phyloP scores from a whole-genome alignment of 352 stramenopile species.

The Globisporangium mamillatum region DNA sequence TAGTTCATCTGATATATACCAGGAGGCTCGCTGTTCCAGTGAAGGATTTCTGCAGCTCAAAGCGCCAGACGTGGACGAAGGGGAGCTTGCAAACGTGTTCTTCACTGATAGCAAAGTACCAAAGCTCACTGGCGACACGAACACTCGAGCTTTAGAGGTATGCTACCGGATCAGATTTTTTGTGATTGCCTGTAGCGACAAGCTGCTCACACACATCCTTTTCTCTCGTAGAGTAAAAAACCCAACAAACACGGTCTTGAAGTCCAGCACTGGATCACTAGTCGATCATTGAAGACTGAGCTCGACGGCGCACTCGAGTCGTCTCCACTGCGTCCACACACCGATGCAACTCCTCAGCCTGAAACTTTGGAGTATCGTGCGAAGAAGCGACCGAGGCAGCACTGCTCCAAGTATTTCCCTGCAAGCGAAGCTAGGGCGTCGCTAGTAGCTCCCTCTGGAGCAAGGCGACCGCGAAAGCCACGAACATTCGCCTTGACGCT shows the following conservation, averaged over 20 bases:
- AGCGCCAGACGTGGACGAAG: not conserved
- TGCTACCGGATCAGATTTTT: not conserved
- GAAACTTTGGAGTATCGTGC: not conserved
- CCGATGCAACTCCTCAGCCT: not conserved
- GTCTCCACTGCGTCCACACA: too few species aligned
- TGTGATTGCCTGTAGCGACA: too few species aligned
- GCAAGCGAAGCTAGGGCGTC: not conserved
- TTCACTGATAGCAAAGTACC: constrained; percentile 16
- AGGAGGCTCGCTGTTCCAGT: not conserved
- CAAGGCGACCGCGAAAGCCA: not conserved
- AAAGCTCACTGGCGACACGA: not conserved
- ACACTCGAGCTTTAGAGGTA: not conserved
- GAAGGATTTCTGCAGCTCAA: not conserved
- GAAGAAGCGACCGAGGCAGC: not conserved
- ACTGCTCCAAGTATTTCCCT: constrained; percentile 12
- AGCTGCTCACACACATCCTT: not conserved
- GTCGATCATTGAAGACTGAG: constrained; percentile 9
- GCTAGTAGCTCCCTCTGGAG: not conserved
- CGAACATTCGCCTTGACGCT: not conserved
- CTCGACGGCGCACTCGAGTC: not conserved
- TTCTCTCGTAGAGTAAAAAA: not conserved
- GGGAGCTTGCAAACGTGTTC: constrained; percentile 17
- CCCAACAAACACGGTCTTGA: not conserved
- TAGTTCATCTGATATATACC: not conserved
- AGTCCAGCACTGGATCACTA: constrained; percentile 13